A percentile compares a stretch with the other conserved stretches of the same genome.
phyloP scores from a whole-genome alignment of 345 rosid genomes.

The Salix suchowensis region DNA sequence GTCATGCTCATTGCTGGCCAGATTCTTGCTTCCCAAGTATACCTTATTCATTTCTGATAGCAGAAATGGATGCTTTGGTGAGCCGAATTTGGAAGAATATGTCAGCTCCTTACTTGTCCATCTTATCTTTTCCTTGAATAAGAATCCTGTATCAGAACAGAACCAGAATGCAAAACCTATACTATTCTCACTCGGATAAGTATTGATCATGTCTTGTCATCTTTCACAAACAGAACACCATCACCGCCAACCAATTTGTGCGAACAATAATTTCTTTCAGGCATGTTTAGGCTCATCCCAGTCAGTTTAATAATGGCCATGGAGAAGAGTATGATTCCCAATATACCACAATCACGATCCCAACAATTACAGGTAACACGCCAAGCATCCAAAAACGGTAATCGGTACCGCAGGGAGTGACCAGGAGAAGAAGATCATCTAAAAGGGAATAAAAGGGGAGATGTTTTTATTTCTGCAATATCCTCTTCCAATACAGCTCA shows the following conservation, averaged over 20 bases:
- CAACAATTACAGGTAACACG: not conserved
- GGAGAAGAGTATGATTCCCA: conserved; percentile 3
- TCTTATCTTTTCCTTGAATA: conserved; percentile 3
- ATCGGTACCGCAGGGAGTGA: not conserved
- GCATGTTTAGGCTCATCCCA: conserved; percentile 14
- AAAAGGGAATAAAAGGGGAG: not conserved
- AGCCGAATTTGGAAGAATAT: conserved; percentile 15
- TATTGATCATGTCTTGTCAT: conserved; percentile 23
- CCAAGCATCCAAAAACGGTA: not conserved
- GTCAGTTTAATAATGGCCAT: not conserved
- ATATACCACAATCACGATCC: not conserved
- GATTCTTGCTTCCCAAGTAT: conserved; percentile 11
- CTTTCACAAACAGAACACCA: conserved; percentile 17
- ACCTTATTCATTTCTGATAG: not conserved
- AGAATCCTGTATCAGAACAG: not conserved
- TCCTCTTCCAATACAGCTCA: not conserved
- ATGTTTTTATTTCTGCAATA: not conserved
- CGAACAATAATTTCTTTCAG: conserved; percentile 3
- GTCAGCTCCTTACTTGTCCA: conserved; percentile 17
- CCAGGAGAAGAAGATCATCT: not conserved
- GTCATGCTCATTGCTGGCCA: conserved; percentile 12
- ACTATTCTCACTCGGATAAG: conserved; percentile 17
- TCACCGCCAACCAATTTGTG: conserved; percentile 6
- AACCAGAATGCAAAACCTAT: conserved; percentile 9
- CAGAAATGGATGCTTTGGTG: not conserved